Conservation (phyloP, 805 yeast genomes). For the Metschnikowia sp. region DNA sequence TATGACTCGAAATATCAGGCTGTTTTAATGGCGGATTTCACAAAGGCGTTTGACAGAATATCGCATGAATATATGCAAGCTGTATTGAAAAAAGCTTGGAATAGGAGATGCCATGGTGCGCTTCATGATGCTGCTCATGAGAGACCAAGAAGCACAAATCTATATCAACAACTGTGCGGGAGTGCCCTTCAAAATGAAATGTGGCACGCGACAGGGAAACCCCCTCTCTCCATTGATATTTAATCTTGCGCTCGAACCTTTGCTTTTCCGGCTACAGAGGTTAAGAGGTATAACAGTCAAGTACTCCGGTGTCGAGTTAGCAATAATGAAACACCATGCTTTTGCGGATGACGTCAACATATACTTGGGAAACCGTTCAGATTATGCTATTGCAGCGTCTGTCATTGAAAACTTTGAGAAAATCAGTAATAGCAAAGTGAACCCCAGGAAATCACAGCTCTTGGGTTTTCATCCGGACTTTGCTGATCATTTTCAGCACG, state of each 20-base stretch:
- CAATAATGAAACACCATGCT: slow-evolving; percentile 5
- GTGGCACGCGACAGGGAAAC: slow-evolving; percentile 8
- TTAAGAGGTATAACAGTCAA: background rate
- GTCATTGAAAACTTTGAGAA: background rate
- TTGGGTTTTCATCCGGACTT: background rate
- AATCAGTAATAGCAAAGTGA: slow-evolving; percentile 1
- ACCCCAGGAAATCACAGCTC: background rate
- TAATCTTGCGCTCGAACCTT: slow-evolving; percentile 7
- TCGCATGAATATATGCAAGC: background rate
- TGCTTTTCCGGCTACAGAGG: background rate
- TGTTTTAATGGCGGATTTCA: background rate
- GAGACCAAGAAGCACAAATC: slow-evolving; percentile 3
- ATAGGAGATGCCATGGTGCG: background rate
- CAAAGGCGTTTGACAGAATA: background rate
- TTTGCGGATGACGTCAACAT: slow-evolving; percentile 6
- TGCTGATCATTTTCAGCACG: background rate
- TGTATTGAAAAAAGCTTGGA: background rate
- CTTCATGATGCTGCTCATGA: slow-evolving; percentile 4
- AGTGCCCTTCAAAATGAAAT: background rate
- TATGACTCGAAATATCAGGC: background rate
- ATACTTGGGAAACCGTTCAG: background rate
- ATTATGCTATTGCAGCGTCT: background rate
- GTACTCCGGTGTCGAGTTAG: background rate
- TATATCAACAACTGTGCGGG: slow-evolving; percentile 2
- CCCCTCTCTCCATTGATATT: slow-evolving; percentile 5